phyloP scores from a whole-genome alignment of 1,284 basidiomycete species.

The Porogramme epimiltina region DNA sequence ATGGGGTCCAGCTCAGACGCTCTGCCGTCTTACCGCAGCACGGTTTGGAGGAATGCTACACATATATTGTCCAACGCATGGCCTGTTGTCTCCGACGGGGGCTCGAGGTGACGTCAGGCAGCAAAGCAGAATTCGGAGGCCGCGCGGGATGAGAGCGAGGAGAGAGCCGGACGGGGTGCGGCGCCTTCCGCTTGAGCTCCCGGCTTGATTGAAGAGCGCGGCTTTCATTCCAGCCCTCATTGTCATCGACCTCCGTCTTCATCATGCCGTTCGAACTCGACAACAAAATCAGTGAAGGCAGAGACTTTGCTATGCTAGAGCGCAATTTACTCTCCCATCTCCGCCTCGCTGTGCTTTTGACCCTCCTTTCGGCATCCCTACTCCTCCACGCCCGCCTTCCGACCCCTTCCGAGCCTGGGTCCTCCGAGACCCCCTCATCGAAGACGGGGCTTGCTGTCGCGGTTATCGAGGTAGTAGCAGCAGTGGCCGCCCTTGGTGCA shows the following conservation, averaged over 20 bases:
- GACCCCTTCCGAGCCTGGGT: slow-evolving; percentile 29
- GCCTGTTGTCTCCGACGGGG: no score
- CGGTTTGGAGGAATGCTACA: no score
- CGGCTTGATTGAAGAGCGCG: no score
- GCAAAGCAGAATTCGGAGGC: no score
- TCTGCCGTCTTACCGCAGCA: no score
- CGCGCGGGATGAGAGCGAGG: no score
- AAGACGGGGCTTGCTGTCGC: slow-evolving; percentile 30
- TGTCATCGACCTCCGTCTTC: neutral
- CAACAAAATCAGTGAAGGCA: slow-evolving; percentile 49
- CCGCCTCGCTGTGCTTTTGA: slow-evolving; percentile 64
- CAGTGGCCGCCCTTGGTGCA: slow-evolving; percentile 54
- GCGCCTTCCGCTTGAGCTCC: no score
- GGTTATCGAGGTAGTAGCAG: slow-evolving; percentile 38
- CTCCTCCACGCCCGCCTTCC: slow-evolving; percentile 62
- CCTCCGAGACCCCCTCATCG: slow-evolving; percentile 24
- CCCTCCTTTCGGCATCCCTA: slow-evolving; percentile 62
- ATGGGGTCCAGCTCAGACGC: no score
- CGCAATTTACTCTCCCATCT: slow-evolving; percentile 69
- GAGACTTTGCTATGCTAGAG: slow-evolving; percentile 77
- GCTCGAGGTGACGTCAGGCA: no score
- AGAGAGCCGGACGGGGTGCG: no score
- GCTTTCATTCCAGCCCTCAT: neutral
- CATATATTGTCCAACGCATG: no score
- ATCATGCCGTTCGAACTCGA: slow-evolving; percentile 32